Evolutionary conservation across 768 basidiomycete species (phyloP).

Genomic region (Calocybe cyanea): DNA sequence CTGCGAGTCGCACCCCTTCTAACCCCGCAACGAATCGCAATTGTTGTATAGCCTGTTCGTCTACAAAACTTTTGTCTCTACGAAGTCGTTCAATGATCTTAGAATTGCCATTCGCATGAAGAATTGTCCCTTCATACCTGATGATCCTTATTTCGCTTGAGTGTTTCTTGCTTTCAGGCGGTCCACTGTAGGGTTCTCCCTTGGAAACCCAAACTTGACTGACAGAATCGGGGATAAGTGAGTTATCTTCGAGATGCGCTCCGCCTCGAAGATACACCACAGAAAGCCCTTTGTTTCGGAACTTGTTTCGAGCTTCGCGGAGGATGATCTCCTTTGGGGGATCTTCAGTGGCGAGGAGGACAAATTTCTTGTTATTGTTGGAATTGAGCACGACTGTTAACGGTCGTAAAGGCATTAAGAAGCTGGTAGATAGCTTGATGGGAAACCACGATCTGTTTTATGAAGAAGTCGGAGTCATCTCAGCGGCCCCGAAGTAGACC

Average conservation of each 20-base stretch:
- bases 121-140: slow-evolving; percentile 12
- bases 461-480: no score
- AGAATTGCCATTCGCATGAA: not conserved
- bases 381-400: slow-evolving; percentile 31
- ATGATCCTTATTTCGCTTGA: slow-evolving; percentile 26
- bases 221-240: slow-evolving; percentile 17
- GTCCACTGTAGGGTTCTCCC: slow-evolving; percentile 30
- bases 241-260: slow-evolving; percentile 16
- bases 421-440: not conserved
- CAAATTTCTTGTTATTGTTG: slow-evolving; percentile 30
- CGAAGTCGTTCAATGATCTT: not conserved
- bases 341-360: slow-evolving; percentile 11
- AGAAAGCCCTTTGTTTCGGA: slow-evolving; percentile 27
- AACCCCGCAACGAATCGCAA: slow-evolving; percentile 24
- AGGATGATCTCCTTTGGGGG: slow-evolving; percentile 23
- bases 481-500: no score
- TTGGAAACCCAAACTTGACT: slow-evolving; percentile 30
- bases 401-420: slow-evolving; percentile 25
- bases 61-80: slow-evolving; percentile 26
- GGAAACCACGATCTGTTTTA: no score
- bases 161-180: slow-evolving; percentile 14
- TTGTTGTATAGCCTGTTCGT: slow-evolving; percentile 29
- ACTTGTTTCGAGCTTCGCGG: slow-evolving; percentile 34
- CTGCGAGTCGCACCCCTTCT: slow-evolving; percentile 24
- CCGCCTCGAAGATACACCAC: slow-evolving; percentile 29